Percentiles rank a stretch among this genome's conserved stretches.
Evolutionary conservation across 495 filamentous ascomycete genomes (phyloP).

Genomic region (Podospora anserina): DNA sequence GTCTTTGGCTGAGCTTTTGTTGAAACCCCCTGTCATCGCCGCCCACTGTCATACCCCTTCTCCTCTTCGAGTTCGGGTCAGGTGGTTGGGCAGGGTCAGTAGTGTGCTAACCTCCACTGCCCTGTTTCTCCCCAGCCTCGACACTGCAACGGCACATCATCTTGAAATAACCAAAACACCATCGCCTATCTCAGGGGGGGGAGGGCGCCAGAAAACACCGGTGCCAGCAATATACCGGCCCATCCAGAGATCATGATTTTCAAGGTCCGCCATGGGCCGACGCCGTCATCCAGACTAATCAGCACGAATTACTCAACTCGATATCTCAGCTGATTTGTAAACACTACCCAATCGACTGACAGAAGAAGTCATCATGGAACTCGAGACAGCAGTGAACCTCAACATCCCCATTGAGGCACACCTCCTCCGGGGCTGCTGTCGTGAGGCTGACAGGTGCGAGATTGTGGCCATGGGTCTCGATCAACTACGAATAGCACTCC

Average conservation of each 20-base stretch:
- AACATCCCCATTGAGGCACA: conserved; percentile 28
- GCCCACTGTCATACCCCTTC: not conserved
- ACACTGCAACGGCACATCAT: too few relatives aligned
- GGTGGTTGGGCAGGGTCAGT: not conserved
- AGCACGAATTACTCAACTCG: not conserved
- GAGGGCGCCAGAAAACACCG: too few relatives aligned
- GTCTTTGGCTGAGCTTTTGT: not conserved
- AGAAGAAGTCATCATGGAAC: conserved; percentile 6
- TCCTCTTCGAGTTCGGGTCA: not conserved
- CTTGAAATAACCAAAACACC: not conserved
- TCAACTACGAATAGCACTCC: conserved; percentile 38
- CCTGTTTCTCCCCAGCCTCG: not conserved
- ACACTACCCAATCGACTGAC: not conserved
- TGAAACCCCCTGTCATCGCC: not conserved
- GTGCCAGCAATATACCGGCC: not conserved
- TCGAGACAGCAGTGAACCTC: conserved; percentile 22
- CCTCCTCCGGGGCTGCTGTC: conserved; percentile 45
- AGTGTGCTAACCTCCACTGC: not conserved
- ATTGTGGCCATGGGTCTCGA: conserved; percentile 41
- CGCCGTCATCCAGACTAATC: conserved; percentile 6
- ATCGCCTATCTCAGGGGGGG: too few relatives aligned
- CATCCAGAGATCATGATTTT: conserved; percentile 19
- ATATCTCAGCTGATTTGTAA: not conserved
- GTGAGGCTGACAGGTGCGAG: conserved; percentile 46
- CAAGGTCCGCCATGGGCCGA: conserved; percentile 20